Percentiles rank a stretch among this genome's conserved stretches.
phyloP scores from a whole-genome alignment of 768 basidiomycete genomes.

The Rhodocollybia butyracea region DNA sequence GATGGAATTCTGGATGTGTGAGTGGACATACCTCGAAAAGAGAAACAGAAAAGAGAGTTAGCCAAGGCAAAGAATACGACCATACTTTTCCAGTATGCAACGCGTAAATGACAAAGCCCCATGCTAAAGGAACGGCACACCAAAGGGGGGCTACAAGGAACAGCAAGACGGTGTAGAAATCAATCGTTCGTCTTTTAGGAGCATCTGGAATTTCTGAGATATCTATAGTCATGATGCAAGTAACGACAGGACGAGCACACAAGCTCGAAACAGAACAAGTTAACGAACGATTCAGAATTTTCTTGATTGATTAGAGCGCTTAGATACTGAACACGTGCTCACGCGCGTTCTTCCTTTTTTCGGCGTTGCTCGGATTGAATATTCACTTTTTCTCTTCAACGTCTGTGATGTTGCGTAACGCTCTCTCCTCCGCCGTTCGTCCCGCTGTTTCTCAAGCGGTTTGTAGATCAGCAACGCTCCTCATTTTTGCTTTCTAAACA shows the following conservation, averaged over 20 bases:
- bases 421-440: slow-evolving; percentile 53
- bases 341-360: slow-evolving; percentile 26
- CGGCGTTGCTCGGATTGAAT: slow-evolving; percentile 13
- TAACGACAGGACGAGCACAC: slow-evolving; percentile 9
- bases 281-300: background rate
- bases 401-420: slow-evolving; percentile 64
- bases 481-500: background rate
- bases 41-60: slow-evolving; percentile 43
- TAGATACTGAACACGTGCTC: slow-evolving; percentile 5
- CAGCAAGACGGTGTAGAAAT: slow-evolving; percentile 60
- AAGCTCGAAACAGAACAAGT: background rate
- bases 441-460: slow-evolving; percentile 53
- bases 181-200: slow-evolving; percentile 36
- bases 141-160: slow-evolving; percentile 60
- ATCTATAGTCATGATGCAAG: slow-evolving; percentile 1
- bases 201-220: slow-evolving; percentile 29
- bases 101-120: slow-evolving; percentile 56
- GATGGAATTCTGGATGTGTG: background rate
- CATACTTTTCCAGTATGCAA: slow-evolving; percentile 40
- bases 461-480: no score
- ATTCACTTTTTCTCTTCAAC: slow-evolving; percentile 21
- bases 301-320: background rate
- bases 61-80: slow-evolving; percentile 36
- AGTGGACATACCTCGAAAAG: slow-evolving; percentile 51
- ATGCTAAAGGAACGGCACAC: slow-evolving; percentile 59